Evolutionary conservation across 139 green algal species (phyloP), one percentile per base, ranked within the genome.

Genomic region (Coelastrella sp.): DNA sequence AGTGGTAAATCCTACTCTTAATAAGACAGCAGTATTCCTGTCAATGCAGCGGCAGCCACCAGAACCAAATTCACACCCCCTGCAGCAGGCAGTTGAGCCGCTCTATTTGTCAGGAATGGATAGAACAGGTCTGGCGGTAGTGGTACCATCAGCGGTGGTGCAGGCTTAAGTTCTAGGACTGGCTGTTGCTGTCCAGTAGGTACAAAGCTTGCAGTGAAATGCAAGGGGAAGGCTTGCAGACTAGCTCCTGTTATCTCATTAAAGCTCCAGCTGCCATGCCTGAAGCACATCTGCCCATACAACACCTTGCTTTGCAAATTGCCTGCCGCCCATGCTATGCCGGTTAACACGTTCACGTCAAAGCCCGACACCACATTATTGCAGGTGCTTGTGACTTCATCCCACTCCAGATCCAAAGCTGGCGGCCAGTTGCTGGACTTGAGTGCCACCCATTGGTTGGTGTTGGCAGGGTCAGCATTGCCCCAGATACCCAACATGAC

Each of bases 291-390:
- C 25, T 91, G 89, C 4, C 86, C 92, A 70, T 91, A 94, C 27
- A 95, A 91, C 75, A 94, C 85, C 91, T 95, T 95, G 78, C 82
- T 80, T 85, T 95, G 93, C 84, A 93, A 25, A 80, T 95, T 94
- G 81, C 91, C 92, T 63, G 90, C 65, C 4, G 90, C 72, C 49
- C 92, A 93, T 49, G 91, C 91, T 9, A 94, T 74, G 0, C 93
- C 93, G 3, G 91, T 93, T 6, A 94, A 75, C 0, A 95, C 78
- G 12, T 92, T 89, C 14, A 94, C 61, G 65, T 91, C 87, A 73
- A 93, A 94, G 20, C 93, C 93, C 4, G 80, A 74, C 19, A 94
- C 70, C 4, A 94, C 89, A 20, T 91, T 91, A 12, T 85, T 73
- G 87, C 93, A 95, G 12, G 85, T 78, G 24, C 25, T 19, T 8